Evolutionary conservation across 108 stramenopile species (phyloP), one percentile per base, ranked within the genome.

Genomic region (Cyclotella sp.): DNA sequence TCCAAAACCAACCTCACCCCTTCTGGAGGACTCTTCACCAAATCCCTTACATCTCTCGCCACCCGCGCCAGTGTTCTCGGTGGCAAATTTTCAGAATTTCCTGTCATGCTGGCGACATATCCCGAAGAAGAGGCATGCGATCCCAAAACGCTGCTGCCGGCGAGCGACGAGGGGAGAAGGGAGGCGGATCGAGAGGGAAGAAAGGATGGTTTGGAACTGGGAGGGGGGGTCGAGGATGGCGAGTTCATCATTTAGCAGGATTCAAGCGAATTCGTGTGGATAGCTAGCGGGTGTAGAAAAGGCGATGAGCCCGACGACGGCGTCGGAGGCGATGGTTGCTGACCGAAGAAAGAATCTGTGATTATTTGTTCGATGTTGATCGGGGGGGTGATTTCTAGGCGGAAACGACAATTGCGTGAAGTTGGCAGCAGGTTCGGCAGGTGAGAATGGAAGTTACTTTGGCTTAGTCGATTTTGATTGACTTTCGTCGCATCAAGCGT

Each of bases 41-140:
- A 81, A 77, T 93, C 88, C 3, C 93, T 79, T 15, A 98, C 90
- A 86, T 98, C 97, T 45, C 93, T 65, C 29, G 92, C 87, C 14
- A 98, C 86, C 19, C 97, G 61, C 22, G 93, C 80, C 68, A 95
- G 73, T 13, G 96, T 93, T 71, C 95, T 88, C 16, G 95, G 95
- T n/a, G 95, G 89, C 16, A 98, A 77, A 67, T 96, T 97, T 75
- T 96, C 96, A 30, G 70, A 78, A 21, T 51, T 63, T 9, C 57
- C 42, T 11, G 26, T 29, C 45, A 45, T 67, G 51, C 21, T 1
- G 42, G 8, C 29, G 59, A n/a, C 53, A 44, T 34, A 41, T 13
- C 69, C 34, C 54, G 19, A 26, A 28, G 41, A 54, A 8, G 49
- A 51, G 49, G 49, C n/a, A 8, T 51, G 49, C 3, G 49, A 19